These are phyloP conservation scores for Trametes cinnabarina DNA, from an alignment of 768 basidiomycete species.

Conservation along the genomic window DNA sequence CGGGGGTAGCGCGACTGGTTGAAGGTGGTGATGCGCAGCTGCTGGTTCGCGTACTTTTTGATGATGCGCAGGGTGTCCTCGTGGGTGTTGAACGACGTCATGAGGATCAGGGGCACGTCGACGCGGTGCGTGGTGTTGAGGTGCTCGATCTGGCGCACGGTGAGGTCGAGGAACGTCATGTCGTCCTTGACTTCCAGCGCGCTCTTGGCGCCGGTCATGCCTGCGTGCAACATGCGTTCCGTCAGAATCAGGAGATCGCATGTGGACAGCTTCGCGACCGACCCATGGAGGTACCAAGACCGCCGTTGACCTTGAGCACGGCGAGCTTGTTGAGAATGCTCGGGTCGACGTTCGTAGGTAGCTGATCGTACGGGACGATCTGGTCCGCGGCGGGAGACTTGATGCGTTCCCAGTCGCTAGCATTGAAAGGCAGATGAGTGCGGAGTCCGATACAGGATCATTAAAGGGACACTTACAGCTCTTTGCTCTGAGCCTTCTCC, in stretches of 20 bases:
- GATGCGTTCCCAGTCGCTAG: constrained; percentile 47
- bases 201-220: constrained; percentile 85
- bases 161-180: constrained; percentile 96
- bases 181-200: constrained; percentile 96
- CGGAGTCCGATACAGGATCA: constrained; percentile 26
- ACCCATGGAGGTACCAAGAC: constrained; percentile 90
- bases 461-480: constrained; percentile 65
- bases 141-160: constrained; percentile 93
- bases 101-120: constrained; percentile 93
- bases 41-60: constrained; percentile 95
- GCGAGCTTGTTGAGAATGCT: constrained; percentile 84
- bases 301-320: constrained; percentile 93
- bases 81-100: constrained; percentile 99
- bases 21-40: constrained; percentile 88
- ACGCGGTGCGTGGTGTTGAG: constrained; percentile 81
- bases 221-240: constrained; percentile 32
- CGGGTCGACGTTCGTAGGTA: constrained; percentile 58
- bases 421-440: background rate
- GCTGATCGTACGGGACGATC: constrained; percentile 77
- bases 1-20: constrained; percentile 94
- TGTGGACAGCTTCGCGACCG: constrained; percentile 24
- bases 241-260: background rate
- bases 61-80: constrained; percentile 95
- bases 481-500: constrained; percentile 44
- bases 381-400: constrained; percentile 83